A percentile compares a stretch with the other conserved stretches of the same genome.
Conservation (phyloP, 2,329 filamentous ascomycete genomes). For the Cercospora beticola region DNA sequence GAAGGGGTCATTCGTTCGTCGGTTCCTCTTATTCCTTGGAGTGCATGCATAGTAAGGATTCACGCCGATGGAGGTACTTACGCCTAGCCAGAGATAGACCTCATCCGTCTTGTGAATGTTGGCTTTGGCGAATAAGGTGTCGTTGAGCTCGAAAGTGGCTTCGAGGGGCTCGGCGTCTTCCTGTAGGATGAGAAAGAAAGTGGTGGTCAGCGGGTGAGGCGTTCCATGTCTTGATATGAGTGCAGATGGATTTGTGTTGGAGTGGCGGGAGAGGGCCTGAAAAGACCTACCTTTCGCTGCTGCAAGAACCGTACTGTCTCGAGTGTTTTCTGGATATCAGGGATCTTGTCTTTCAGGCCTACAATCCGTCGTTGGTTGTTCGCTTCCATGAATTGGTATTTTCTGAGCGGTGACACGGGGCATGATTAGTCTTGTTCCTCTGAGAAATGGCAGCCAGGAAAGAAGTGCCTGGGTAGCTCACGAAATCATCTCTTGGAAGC, state of each 20-base stretch:
- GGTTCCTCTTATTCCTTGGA: no score
- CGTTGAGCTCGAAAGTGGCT: constrained; percentile 93
- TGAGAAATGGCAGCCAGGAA: background rate
- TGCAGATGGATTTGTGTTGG: background rate
- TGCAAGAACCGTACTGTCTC: constrained; percentile 87
- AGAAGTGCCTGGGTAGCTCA: constrained; percentile 44
- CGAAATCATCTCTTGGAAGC: constrained; percentile 93
- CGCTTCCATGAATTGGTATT: constrained; percentile 99
- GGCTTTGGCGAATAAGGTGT: constrained; percentile 90
- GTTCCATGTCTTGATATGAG: background rate
- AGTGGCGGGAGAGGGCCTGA: background rate
- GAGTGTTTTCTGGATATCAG: constrained; percentile 93
- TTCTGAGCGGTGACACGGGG: constrained; percentile 55
- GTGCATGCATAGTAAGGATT: no score
- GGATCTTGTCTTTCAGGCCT: constrained; percentile 89
- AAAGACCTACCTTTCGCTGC: constrained; percentile 61
- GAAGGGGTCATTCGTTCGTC: no score
- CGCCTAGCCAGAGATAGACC: constrained; percentile 95
- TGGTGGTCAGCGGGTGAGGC: background rate
- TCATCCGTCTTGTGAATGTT: constrained; percentile 79
- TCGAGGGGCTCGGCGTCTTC: constrained; percentile 67
- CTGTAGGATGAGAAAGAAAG: constrained; percentile 29
- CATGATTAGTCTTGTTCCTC: background rate
- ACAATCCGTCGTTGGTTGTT: constrained; percentile 81
- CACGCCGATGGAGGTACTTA: no score